phyloP scores from a whole-genome alignment of 495 filamentous ascomycete species.

The Aspergillus hancockii region DNA sequence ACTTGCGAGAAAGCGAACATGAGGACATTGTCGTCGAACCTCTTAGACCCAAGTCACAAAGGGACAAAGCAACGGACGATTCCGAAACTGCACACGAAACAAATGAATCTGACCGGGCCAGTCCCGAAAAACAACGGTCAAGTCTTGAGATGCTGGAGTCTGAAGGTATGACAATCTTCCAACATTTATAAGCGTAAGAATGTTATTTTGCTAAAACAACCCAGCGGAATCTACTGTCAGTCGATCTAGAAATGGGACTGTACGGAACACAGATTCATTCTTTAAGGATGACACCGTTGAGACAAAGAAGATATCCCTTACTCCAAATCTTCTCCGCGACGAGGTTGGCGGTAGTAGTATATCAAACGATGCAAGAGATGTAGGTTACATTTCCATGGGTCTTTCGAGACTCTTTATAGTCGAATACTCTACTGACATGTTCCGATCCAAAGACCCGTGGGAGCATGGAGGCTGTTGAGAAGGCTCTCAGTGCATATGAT shows the following conservation, averaged over 20 bases:
- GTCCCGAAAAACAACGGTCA: conserved; percentile 46
- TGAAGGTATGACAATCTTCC: conserved; percentile 33
- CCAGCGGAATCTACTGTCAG: conserved; percentile 55
- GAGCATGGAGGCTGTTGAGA: conserved; percentile 55
- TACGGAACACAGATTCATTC: conserved; percentile 90
- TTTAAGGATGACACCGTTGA: conserved; percentile 95
- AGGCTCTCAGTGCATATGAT: conserved; percentile 50
- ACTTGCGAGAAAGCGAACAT: conserved; percentile 33
- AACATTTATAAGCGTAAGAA: background rate
- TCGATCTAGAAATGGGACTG: conserved; percentile 78
- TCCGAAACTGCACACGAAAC: conserved; percentile 30
- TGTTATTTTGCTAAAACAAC: conserved; percentile 2
- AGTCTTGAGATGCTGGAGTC: conserved; percentile 68
- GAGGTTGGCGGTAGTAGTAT: conserved; percentile 62
- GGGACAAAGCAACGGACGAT: conserved; percentile 37
- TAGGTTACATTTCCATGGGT: conserved; percentile 43
- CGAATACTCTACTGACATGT: conserved; percentile 46
- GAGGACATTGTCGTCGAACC: conserved; percentile 51
- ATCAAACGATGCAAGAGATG: conserved; percentile 66
- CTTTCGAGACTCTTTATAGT: background rate
- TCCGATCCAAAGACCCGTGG: conserved; percentile 33
- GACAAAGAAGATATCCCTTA: conserved; percentile 96
- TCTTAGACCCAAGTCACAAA: conserved; percentile 41
- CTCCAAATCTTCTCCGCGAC: conserved; percentile 90
- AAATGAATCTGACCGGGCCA: conserved; percentile 32